A percentile compares a stretch with the other conserved stretches of the same genome.
Evolutionary conservation across 176 grass and related monocot genomes (phyloP).

Genomic region (Carex pumila): DNA sequence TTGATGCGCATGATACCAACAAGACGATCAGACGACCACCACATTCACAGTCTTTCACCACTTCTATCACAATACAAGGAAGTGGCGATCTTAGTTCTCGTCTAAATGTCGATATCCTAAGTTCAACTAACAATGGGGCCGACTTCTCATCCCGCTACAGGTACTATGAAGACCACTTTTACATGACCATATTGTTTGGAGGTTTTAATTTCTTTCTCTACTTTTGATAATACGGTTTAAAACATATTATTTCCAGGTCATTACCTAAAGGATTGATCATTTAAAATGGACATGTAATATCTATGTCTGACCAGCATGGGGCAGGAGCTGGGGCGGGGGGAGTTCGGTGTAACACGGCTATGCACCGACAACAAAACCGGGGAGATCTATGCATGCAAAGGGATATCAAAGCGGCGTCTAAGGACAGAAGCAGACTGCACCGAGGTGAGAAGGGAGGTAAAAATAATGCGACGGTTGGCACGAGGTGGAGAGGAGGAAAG

Average conservation of each 20-base stretch:
- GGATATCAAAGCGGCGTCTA: constrained; percentile 47
- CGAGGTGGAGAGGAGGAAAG: neutral
- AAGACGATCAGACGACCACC: neutral
- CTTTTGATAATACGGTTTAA: constrained; percentile 1
- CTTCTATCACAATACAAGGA: neutral
- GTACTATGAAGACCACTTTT: neutral
- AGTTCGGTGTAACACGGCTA: constrained; percentile 71
- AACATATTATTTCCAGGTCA: constrained; percentile 20
- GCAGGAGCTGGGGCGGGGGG: constrained; percentile 68
- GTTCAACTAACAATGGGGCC: neutral
- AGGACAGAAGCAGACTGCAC: constrained; percentile 36
- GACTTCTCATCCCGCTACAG: constrained; percentile 14
- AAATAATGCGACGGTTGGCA: constrained; percentile 48
- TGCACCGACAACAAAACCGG: constrained; percentile 50
- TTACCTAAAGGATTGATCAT: constrained; percentile 10
- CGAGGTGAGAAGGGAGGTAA: constrained; percentile 66
- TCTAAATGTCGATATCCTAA: constrained; percentile 5
- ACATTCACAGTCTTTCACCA: neutral
- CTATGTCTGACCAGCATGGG: constrained; percentile 43
- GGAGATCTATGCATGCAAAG: constrained; percentile 73
- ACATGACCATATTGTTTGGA: neutral
- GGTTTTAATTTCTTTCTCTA: neutral
- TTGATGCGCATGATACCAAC: neutral
- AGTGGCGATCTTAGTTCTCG: neutral
- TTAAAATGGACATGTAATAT: constrained; percentile 19